Base-by-base conservation (phyloP, 2,329 filamentous ascomycete species). In the Aspergillus japonicus region DNA sequence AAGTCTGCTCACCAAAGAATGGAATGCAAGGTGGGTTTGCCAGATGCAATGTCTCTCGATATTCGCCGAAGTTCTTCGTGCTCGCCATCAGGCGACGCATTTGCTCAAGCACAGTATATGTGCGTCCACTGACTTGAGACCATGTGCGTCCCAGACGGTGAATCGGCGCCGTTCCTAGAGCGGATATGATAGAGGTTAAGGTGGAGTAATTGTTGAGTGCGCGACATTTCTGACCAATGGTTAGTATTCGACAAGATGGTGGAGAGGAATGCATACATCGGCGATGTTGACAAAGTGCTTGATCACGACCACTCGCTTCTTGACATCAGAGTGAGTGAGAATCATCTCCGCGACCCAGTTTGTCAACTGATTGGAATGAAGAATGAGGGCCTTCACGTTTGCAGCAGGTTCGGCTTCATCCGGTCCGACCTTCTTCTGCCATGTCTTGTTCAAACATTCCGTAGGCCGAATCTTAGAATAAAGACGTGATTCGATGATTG, bases 321-420 rank as follows among this genome's bases (percentile, higher is more conserved):
- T 96, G 63, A 97, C 91, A 73, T 99, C 95, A 69, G 89, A 86
- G 76, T 99, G 95, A 0, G 90, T 93, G 63, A 99, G 78, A 67
- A 99, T 98, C 95, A 99, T 98, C 76, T 98, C 94, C 31, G 95
- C 95, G 54, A 98, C 95, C 95, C 95, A 99, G 74, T 98, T 99
- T 5, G 95, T 99, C 82, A 99, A 88, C 76, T 98, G 94, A 71
- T 99, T 99, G 0, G 95, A 98, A 78, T 99, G 95, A 55, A 98
- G 82, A 78, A 99, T 99, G 63, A 99, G 83, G 10, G 92, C 91
- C 78, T 98, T 97, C 67, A 99, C 92, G 69, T 99, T 98, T 0
- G 92, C 87, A 10, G 95, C 93, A 35, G 93, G 91, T 69, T 96
- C 92, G 2, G 73, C 68, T 61, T 89, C 89, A 49, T 75, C 73